Evolutionary conservation across 2,329 filamentous ascomycete genomes (phyloP).

Genomic region (Alternaria ethzedia): DNA sequence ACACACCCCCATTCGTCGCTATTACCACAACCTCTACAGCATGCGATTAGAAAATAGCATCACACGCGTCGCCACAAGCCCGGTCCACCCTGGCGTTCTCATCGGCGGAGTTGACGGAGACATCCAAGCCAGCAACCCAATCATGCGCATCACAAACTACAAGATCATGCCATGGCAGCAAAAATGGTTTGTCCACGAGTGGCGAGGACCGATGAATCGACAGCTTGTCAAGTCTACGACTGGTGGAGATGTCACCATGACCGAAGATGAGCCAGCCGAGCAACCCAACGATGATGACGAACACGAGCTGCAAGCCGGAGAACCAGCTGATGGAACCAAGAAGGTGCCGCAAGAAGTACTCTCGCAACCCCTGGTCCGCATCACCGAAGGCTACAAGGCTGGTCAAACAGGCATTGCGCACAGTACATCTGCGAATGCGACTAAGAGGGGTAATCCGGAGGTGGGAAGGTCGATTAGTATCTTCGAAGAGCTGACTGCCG

Average conservation of each 20-base stretch:
- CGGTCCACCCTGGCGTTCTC: slow-evolving; percentile 62
- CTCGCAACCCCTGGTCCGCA: slow-evolving; percentile 39
- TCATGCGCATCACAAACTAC: slow-evolving; percentile 57
- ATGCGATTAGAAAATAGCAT: slow-evolving; percentile 48
- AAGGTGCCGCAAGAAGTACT: slow-evolving; percentile 20
- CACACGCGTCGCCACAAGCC: slow-evolving; percentile 55
- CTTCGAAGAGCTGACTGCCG: slow-evolving; percentile 53
- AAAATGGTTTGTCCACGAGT: slow-evolving; percentile 65
- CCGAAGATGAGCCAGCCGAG: slow-evolving; percentile 2
- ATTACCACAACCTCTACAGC: slow-evolving; percentile 54
- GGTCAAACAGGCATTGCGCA: slow-evolving; percentile 34
- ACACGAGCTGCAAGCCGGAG: not conserved
- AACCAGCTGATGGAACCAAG: not conserved
- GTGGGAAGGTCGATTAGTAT: slow-evolving; percentile 48
- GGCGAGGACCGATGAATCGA: slow-evolving; percentile 46
- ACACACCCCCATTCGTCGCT: slow-evolving; percentile 58
- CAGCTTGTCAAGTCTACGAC: slow-evolving; percentile 4
- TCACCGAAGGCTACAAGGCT: slow-evolving; percentile 53
- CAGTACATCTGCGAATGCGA: slow-evolving; percentile 15
- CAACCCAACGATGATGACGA: not conserved
- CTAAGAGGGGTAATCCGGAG: slow-evolving; percentile 28
- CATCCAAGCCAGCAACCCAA: slow-evolving; percentile 59
- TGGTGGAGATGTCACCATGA: slow-evolving; percentile 1
- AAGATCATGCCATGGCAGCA: slow-evolving; percentile 62
- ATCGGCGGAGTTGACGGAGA: slow-evolving; percentile 60